Evolutionary conservation across 2,329 filamentous ascomycete species (phyloP), one percentile per base, ranked within the genome.

Genomic region (Orbilia quercus): DNA sequence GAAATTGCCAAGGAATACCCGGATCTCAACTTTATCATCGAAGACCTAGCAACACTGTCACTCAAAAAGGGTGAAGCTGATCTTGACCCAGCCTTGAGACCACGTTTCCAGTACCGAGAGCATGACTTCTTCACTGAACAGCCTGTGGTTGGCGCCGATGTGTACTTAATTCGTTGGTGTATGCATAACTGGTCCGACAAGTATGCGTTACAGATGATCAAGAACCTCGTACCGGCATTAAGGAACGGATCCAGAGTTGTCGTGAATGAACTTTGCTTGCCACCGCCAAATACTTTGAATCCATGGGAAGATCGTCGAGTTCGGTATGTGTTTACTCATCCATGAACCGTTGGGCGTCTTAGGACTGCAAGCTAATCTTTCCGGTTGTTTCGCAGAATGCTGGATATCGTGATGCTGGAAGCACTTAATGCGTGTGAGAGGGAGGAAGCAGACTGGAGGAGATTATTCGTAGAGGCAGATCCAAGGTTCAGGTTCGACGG

Each of bases 21-120:
- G 53, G 81, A 83, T 38, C 82, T 87, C 73, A 82, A 80, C 50
- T 87, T 87, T 76, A 79, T 87, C 11, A 85, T 87, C 20, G 84
- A 87, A 77, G 85, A 87, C 74, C 78, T 36, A 14, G 44, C 54
- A 7, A 14, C 42, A 1, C 42, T 58, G n/a, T 64, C 57, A 1
- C 50, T 71, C 11, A 44, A 71, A 28, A 16, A 44, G 40, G 57
- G 62, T 34, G 42, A 70, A 44, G 23, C 51, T 11, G 31, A 51
- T 63, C 25, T 65, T 38, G 22, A 70, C 14, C 28, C 36, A 2
- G 55, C 58, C 1, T 40, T 70, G 2, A 44, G 51, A 22, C 45
- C 60, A 18, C 38, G 55, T 6, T 62, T 75, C 51, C 42, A 65
- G 31, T 69, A 47, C 28, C 76, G 75, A 22, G 22, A 66, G 1